These are phyloP conservation scores for Moesziomyces globuligerus DNA, from an alignment of 1,284 basidiomycete species.

Conservation along the genomic window DNA sequence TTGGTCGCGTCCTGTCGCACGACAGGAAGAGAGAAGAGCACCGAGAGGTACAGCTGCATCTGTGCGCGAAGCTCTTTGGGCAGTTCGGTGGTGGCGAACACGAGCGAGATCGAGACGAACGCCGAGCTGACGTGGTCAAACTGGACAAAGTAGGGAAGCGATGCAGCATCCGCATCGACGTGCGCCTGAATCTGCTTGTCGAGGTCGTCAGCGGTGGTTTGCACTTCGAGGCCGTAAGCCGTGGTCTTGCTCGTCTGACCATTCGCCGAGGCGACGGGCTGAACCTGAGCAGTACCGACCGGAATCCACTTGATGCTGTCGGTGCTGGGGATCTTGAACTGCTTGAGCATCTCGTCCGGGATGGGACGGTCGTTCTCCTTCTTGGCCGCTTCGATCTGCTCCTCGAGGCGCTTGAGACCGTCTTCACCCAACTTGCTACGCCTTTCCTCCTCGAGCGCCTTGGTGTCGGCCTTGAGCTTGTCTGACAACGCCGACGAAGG, in stretches of 20 bases:
- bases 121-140: slow-evolving; percentile 82
- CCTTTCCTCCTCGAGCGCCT: slow-evolving; percentile 79
- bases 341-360: slow-evolving; percentile 79
- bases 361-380: slow-evolving; percentile 85
- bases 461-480: slow-evolving; percentile 83
- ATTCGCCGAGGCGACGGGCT: neutral
- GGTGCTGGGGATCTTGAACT: slow-evolving; percentile 75
- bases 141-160: slow-evolving; percentile 87
- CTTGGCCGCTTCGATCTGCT: slow-evolving; percentile 83
- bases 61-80: slow-evolving; percentile 69
- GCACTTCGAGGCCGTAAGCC: slow-evolving; percentile 27
- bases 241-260: slow-evolving; percentile 6
- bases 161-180: slow-evolving; percentile 77
- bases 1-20: slow-evolving; percentile 76
- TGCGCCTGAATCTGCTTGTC: slow-evolving; percentile 72
- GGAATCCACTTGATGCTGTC: slow-evolving; percentile 93
- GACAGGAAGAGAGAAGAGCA: slow-evolving; percentile 91
- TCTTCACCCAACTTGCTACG: slow-evolving; percentile 79
- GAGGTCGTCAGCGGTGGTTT: slow-evolving; percentile 50
- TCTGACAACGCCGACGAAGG: slow-evolving; percentile 87
- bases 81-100: slow-evolving; percentile 72
- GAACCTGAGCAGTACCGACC: slow-evolving; percentile 75
- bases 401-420: slow-evolving; percentile 79
- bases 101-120: slow-evolving; percentile 79
- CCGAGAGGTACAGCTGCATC: slow-evolving; percentile 83